Base-by-base conservation (phyloP, 371 early-diverging fungal genomes). In the Mortierella polycephala region DNA sequence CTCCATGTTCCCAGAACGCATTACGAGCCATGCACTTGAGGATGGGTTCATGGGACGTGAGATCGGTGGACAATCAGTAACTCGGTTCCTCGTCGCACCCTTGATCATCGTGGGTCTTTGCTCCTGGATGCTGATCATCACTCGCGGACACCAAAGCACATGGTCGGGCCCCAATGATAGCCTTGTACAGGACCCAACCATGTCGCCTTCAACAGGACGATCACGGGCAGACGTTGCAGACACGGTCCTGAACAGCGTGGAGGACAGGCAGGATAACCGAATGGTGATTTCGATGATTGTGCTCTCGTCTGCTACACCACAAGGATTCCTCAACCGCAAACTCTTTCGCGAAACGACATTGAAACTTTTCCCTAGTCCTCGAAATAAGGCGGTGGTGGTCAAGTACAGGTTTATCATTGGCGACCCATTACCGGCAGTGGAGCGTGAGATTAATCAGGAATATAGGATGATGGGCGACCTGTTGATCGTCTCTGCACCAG, bases 291-390 rank as follows among this genome's bases (percentile, higher is more conserved):
- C 66, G 80, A 84, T 89, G 42, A 81, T 89, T 74, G 83, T 89
- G 0, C 77, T 89, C 13, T 87, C 88, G 0, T 88, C 89, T 0
- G 86, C 87, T 81, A 89, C 89, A 20, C 83, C 84, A 20, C 85
- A 87, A 64, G 85, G 86, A 20, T 74, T 75, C 18, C 67, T 60
- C 9, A 87, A 87, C 58, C 75, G 89, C 5, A 75, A 85, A 51
- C 69, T 83, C 12, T 89, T 89, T 65, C 82, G 89, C 21, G 86
- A 89, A 55, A 87, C 89, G 30, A 87, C 89, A 0, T 52, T 87
- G 41, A 82, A 84, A 58, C 70, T 89, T 23, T 84, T 85, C 82
- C 89, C 89, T 1, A 69, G 76, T 46, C 80, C 83, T 18, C 76
- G 79, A 18, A 75, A 83, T 60, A 71, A 82, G 18, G 83, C 87